Percentiles rank a stretch among this genome's conserved stretches.
These are phyloP conservation scores for Peronospora belbahrii DNA, from an alignment of 352 stramenopile species.

Conservation along the genomic window DNA sequence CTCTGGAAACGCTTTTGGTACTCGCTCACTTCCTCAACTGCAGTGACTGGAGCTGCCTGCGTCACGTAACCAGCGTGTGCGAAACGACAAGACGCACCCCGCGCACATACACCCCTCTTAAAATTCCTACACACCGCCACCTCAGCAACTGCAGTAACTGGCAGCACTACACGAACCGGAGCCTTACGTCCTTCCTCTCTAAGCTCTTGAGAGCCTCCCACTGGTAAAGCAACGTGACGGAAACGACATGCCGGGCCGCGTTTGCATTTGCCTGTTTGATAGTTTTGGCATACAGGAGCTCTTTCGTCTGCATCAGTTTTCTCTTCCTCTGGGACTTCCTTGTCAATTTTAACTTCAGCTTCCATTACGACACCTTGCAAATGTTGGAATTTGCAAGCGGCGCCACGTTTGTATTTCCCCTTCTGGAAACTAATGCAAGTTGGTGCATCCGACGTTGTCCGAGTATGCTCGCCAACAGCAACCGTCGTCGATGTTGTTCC, in stretches of 20 bases:
- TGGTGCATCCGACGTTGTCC: slow-evolving; percentile 37
- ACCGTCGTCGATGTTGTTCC: not conserved
- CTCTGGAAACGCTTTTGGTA: slow-evolving; percentile 64
- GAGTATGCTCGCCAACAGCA: slow-evolving; percentile 7
- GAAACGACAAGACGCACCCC: slow-evolving; percentile 49
- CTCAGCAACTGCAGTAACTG: slow-evolving; percentile 34
- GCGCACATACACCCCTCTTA: slow-evolving; percentile 31
- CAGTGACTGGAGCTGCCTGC: slow-evolving; percentile 9
- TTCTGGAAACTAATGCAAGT: slow-evolving; percentile 73
- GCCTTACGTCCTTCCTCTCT: slow-evolving; percentile 17
- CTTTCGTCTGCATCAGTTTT: slow-evolving; percentile 34
- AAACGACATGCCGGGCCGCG: slow-evolving; percentile 53
- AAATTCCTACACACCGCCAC: slow-evolving; percentile 51
- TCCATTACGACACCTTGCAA: slow-evolving; percentile 20
- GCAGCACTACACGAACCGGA: slow-evolving; percentile 31
- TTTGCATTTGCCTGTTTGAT: slow-evolving; percentile 65
- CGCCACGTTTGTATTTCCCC: slow-evolving; percentile 61
- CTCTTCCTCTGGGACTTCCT: slow-evolving; percentile 21
- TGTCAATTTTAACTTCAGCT: not conserved
- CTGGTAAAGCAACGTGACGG: slow-evolving; percentile 33
- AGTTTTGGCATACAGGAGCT: slow-evolving; percentile 55
- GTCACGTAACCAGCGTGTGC: slow-evolving; percentile 33
- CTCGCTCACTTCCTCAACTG: slow-evolving; percentile 47
- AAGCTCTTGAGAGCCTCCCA: slow-evolving; percentile 4
- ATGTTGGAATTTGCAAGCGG: slow-evolving; percentile 52